Evolutionary conservation across 2,329 filamentous ascomycete species (phyloP), one percentile per base, ranked within the genome.

Genomic region (Emergomyces orientalis): DNA sequence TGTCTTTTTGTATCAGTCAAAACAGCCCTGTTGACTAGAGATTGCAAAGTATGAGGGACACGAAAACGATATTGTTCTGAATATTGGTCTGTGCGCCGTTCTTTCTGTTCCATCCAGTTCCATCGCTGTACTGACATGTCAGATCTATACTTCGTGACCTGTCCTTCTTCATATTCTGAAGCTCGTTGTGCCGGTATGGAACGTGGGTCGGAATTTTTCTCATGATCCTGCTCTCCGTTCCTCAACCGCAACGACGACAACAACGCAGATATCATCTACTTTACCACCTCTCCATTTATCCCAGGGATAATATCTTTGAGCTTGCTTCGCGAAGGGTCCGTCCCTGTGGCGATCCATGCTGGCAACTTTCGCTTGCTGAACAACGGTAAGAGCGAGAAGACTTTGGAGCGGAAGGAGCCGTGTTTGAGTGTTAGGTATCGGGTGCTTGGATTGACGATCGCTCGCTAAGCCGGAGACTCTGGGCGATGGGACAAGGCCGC

Each of bases 211-310:
- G 41, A 27, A 41, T 34, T 59, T 45, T 45, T 13, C 19, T 59
- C 25, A 47, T 19, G 60, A 45, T 30, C 17, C 58, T 27, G 47
- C 57, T 54, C 34, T 63, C 8, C 63, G 68, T 62, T 78, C 84
- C 68, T 92, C 87, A 9, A 90, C 86, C 0, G 90, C 90, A 37
- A 96, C 80, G 39, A 87, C 85, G 17, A 92, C 87, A 59, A 99
- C 80, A 4, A 91, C 91, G 70, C 91, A 93, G 64, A 99, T 97
- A 75, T 99, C 94, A 73, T 99, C 94, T 25, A 95, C 85, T 76
- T 99, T 99, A 60, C 94, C 94, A 63, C 94, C 94, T 63, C 86
- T 86, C 85, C 90, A 99, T 63, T 86, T 85, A 75, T 97, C 93
- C 45, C 87, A 81, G 0, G 94, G 93, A 69, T 90, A 96, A 71